Conservation (phyloP, 2,329 filamentous ascomycete species). For the Botrytis pseudocinerea region DNA sequence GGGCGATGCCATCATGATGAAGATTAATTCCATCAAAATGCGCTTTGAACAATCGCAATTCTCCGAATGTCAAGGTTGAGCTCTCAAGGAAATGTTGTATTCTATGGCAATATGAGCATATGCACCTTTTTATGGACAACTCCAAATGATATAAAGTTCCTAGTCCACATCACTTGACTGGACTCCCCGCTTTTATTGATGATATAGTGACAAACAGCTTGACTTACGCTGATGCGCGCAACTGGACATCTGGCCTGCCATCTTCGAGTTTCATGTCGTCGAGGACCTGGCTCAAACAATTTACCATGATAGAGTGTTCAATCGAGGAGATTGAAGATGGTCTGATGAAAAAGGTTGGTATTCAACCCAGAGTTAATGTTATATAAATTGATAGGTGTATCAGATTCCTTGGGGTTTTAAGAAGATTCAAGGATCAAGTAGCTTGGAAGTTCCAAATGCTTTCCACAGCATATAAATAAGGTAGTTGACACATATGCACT, state of each 20-base stretch:
- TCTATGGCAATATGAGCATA: neutral
- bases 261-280: constrained; percentile 10
- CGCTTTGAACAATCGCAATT: constrained; percentile 8
- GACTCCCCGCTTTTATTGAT: neutral
- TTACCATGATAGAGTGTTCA: constrained; percentile 6
- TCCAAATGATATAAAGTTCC: neutral
- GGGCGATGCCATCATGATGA: constrained; percentile 8
- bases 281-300: neutral
- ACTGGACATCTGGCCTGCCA: constrained; percentile 9
- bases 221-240: constrained; percentile 21
- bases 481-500: neutral
- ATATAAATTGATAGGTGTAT: neutral
- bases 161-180: neutral
- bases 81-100: constrained; percentile 11
- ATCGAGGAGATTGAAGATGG: neutral
- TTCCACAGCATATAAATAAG: neutral
- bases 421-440: neutral
- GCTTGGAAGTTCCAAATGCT: neutral
- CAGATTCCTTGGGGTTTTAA: neutral
- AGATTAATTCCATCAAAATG: constrained; percentile 22
- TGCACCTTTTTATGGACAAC: neutral
- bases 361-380: neutral
- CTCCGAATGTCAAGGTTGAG: constrained; percentile 7
- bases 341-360: neutral
- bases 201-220: neutral